Percentiles rank a stretch among this genome's conserved stretches.
Conservation (phyloP, 2,329 filamentous ascomycete species). For the Ascomycota sp. region DNA sequence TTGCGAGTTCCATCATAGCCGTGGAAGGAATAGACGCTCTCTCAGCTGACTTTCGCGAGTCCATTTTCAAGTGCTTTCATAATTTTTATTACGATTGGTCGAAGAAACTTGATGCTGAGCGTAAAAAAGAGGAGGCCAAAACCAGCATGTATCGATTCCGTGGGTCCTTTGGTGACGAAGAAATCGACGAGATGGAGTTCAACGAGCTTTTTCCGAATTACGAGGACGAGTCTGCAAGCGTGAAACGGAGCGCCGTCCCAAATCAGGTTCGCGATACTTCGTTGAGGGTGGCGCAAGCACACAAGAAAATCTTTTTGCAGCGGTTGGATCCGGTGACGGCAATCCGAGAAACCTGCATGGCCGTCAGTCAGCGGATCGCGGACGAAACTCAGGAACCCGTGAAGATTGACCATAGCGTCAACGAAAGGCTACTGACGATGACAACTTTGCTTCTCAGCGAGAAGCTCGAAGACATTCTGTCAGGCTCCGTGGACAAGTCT, state of each 20-base stretch:
- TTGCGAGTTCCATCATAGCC: constrained; percentile 14
- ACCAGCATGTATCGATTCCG: constrained; percentile 65
- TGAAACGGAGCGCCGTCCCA: constrained; percentile 9
- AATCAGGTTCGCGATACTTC: constrained; percentile 31
- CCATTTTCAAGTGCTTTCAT: constrained; percentile 44
- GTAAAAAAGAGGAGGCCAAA: constrained; percentile 49
- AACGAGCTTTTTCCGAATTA: constrained; percentile 64
- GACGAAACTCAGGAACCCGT: constrained; percentile 8
- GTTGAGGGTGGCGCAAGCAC: constrained; percentile 36
- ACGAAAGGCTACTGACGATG: constrained; percentile 38
- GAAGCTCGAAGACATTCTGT: constrained; percentile 23
- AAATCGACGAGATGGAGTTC: constrained; percentile 51
- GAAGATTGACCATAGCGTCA: constrained; percentile 15
- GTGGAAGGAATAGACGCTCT: constrained; percentile 25
- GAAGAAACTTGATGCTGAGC: constrained; percentile 50
- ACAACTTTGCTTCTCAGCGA: constrained; percentile 43
- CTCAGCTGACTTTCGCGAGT: constrained; percentile 20
- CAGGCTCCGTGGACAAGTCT: constrained; percentile 14
- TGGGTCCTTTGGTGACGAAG: constrained; percentile 53
- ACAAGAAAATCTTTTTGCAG: constrained; percentile 29
- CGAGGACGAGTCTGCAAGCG: constrained; percentile 17
- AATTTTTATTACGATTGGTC: constrained; percentile 64
- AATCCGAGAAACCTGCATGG: constrained; percentile 21
- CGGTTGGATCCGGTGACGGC: constrained; percentile 17
- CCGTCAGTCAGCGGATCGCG: constrained; percentile 17